These are phyloP conservation scores for Jackrogersella multiformis DNA, from an alignment of 495 filamentous ascomycete genomes.

Conservation along the genomic window DNA sequence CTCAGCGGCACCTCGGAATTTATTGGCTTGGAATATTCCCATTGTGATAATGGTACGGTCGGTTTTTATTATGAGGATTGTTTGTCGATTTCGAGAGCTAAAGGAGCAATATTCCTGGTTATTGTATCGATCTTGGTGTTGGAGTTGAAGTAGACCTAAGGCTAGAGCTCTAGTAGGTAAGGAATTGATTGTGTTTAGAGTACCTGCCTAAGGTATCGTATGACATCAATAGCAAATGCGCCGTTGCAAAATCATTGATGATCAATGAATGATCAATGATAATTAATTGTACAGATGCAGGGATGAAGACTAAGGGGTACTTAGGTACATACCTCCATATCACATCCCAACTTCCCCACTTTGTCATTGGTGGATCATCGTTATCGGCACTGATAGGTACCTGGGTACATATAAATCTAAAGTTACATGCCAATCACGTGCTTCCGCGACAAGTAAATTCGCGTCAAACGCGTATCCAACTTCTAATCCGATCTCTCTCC, in stretches of 20 bases:
- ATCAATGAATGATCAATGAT: no score
- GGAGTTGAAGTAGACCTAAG: no score
- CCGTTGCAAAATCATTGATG: no score
- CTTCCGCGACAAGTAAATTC: slow-evolving; percentile 33
- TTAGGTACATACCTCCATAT: no score
- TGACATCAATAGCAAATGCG: slow-evolving; percentile 11
- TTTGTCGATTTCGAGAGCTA: not conserved
- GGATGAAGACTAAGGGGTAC: no score
- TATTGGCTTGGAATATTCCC: slow-evolving; percentile 77
- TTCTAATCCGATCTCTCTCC: slow-evolving; percentile 15
- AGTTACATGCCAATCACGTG: no score
- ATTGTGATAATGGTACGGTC: slow-evolving; percentile 58
- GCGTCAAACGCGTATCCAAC: slow-evolving; percentile 30
- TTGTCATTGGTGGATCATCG: no score
- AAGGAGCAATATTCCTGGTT: no score
- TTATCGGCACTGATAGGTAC: not conserved
- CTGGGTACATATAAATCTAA: not conserved
- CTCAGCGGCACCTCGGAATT: slow-evolving; percentile 69
- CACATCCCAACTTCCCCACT: no score
- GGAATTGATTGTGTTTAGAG: no score
- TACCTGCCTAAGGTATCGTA: not conserved
- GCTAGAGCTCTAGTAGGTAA: no score
- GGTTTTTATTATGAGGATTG: not conserved
- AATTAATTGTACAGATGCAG: no score
- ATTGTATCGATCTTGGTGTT: not conserved